Evolutionary conservation across 768 basidiomycete species (phyloP).

Genomic region (Antrodiella citrinella): DNA sequence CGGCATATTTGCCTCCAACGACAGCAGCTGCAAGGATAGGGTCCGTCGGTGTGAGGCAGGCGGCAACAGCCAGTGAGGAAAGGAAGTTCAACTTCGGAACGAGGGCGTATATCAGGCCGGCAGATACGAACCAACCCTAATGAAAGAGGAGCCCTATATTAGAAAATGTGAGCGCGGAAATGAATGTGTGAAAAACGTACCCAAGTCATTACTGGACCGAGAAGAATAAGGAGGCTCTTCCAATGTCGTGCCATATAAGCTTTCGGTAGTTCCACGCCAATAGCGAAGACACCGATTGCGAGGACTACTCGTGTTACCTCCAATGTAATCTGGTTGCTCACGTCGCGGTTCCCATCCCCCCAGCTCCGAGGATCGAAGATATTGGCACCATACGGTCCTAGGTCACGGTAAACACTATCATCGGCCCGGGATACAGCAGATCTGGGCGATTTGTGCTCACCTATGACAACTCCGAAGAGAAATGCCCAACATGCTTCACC

Average conservation of each 20-base stretch:
- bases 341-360: slow-evolving; percentile 40
- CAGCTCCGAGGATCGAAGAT: slow-evolving; percentile 80
- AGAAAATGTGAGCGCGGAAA: background rate
- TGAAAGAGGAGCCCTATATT: slow-evolving; percentile 5
- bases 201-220: slow-evolving; percentile 81
- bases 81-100: slow-evolving; percentile 88
- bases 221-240: slow-evolving; percentile 78
- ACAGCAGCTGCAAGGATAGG: slow-evolving; percentile 90
- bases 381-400: slow-evolving; percentile 76
- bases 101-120: slow-evolving; percentile 83
- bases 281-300: slow-evolving; percentile 95
- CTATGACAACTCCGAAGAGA: slow-evolving; percentile 85
- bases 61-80: slow-evolving; percentile 82
- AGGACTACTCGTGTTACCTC: slow-evolving; percentile 90
- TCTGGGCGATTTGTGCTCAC: slow-evolving; percentile 28
- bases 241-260: slow-evolving; percentile 93
- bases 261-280: slow-evolving; percentile 95
- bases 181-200: slow-evolving; percentile 35
- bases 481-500: slow-evolving; percentile 98
- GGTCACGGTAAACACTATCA: background rate
- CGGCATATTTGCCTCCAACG: slow-evolving; percentile 92
- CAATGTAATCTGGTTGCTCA: slow-evolving; percentile 72
- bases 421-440: background rate
- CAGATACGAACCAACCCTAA: slow-evolving; percentile 92
- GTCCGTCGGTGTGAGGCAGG: slow-evolving; percentile 91